Evolutionary conservation across 2,329 filamentous ascomycete species (phyloP), one percentile per base, ranked within the genome.

Genomic region (Cryphonectria parasitica): DNA sequence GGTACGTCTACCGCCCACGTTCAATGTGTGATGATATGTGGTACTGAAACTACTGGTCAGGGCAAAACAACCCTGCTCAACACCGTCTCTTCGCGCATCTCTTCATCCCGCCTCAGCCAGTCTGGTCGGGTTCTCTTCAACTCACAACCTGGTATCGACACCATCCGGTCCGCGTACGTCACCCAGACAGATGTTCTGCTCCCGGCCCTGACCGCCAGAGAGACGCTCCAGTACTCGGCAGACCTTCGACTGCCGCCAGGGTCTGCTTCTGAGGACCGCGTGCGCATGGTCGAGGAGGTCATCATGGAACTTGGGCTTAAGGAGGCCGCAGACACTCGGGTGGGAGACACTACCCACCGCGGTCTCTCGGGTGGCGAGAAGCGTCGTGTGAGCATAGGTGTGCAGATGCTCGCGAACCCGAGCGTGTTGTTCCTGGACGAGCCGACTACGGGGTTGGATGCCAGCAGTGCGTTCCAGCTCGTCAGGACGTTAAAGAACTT

Each of bases 281-380:
- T 81, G 41, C 83, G 81, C 15, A 86, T 94, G 19, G 92, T 95
- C 1, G 91, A 95, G 73, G 90, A 92, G 74, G 91, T 94, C 31
- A 93, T 95, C 61, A 81, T 91, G 11, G 91, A 95, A 75, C 80
- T 95, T 2, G 91, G 92, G 0, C 78, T 95, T 56, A 94, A 93
- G 77, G 91, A 94, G 74, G 94, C 92, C 70, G 92, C 92, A 34
- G 83, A 93, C 73, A 95, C 92, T 0, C 83, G 89, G 11, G 92
- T 95, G 67, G 92, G 92, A 0, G 91, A 90, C 74, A 87, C 86
- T 69, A 86, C 87, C 66, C 90, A 93, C 75, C 90, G 92, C 62
- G 92, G 92, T 0, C 94, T 92, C 75, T 94, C 91, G 62, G 92
- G 92, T 0, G 92, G 92, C 3, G 92, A 95, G 78, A 94, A 94